phyloP scores from a whole-genome alignment of 805 yeast species.

The Lipomyces yamadae region DNA sequence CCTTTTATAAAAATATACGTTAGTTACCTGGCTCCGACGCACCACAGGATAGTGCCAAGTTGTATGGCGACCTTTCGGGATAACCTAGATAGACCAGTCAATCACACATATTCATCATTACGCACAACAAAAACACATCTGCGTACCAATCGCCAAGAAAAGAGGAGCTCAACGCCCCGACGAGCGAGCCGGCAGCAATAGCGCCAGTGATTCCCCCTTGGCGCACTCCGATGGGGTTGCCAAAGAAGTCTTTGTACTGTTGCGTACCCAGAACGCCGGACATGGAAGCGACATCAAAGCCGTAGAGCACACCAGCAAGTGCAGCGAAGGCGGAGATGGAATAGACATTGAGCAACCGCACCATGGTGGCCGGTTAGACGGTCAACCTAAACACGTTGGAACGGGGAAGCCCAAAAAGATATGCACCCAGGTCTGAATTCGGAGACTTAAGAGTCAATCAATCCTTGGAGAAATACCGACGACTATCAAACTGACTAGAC shows the following conservation, averaged over 20 bases:
- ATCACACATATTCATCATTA: slow-evolving; percentile 2
- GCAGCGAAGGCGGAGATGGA: slow-evolving; percentile 1
- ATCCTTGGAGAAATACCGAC: no score
- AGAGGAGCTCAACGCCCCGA: neutral
- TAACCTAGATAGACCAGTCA: neutral
- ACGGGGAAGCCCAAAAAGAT: no score
- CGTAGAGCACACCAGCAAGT: slow-evolving; percentile 1
- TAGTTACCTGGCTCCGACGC: neutral
- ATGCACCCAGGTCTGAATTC: no score
- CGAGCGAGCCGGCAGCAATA: neutral
- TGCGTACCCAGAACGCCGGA: slow-evolving; percentile 3
- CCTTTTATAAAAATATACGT: no score
- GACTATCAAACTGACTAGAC: no score
- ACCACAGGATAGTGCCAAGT: neutral
- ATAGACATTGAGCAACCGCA: slow-evolving; percentile 1
- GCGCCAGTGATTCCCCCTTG: neutral
- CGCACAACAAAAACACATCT: neutral
- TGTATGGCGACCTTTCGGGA: slow-evolving; percentile 1
- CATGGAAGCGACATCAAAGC: slow-evolving; percentile 5
- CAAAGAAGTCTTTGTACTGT: neutral
- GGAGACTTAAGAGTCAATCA: no score
- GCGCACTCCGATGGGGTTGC: neutral
- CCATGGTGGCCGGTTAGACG: neutral
- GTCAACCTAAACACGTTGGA: no score
- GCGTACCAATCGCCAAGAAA: slow-evolving; percentile 3